Base-by-base conservation (phyloP, 164 flowering plant species). In the Stephania cephalantha region DNA sequence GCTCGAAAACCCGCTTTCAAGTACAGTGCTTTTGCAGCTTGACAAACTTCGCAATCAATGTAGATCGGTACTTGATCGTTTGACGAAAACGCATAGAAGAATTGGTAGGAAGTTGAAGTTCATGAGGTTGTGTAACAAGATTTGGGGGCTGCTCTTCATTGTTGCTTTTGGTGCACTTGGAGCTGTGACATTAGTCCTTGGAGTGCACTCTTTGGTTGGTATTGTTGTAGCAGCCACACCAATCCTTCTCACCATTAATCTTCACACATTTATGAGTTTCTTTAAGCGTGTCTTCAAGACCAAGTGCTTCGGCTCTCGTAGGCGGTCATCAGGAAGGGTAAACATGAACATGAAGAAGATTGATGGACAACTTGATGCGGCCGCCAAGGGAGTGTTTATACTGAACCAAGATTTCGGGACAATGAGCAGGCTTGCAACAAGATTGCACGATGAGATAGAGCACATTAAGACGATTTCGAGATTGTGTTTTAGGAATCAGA, bases 351-450 rank as follows among this genome's bases (percentile, higher is more conserved):
- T 76, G 4, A 73, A 73, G 46, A 74, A 75, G n/a, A 63, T 83
- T 12, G 77, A 79, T 5, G 79, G 73, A 6, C 88, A 88, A 78
- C 84, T 94, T 6, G 98, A 94, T 72, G 76, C 85, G 0, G 96
- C 97, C 2, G 91, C 91, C 0, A 89, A 81, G 78, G 97, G 97
- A 65, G 78, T 87, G 7, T 92, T 81, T 69, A 88, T 85, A 48
- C 69, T 90, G 70, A 83, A 85, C 17, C 86, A 86, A 50, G 93
- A 94, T 76, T 85, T 94, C 10, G 93, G 91, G 22, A 91, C 97
- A 5, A 82, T 90, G 84, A 83, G 90, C 48, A 77, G 88, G 78
- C 82, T 88, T 17, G 88, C 85, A 70, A 77, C 72, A 74, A 84
- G 93, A 69, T 65, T 94, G 25, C 71, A 83, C 2, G 87, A 88